A percentile compares a stretch with the other conserved stretches of the same genome.
Conservation (phyloP, 2,329 filamentous ascomycete genomes). For the Diplodia sapinea region DNA sequence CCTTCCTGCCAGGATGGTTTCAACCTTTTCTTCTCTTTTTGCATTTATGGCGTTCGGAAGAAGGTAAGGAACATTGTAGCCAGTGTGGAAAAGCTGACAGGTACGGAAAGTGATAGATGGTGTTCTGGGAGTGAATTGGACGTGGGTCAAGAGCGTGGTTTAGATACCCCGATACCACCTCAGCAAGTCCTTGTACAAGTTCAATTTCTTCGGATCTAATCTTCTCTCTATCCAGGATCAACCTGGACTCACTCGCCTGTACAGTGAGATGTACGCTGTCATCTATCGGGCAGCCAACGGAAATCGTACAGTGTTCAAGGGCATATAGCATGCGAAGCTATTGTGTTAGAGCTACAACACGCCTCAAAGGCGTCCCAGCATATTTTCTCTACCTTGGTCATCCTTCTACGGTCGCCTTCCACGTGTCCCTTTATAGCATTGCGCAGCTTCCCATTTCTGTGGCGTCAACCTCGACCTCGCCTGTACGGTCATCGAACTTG, state of each 20-base stretch:
- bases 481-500: neutral
- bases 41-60: conserved; percentile 3
- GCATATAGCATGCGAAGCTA: too few relatives aligned
- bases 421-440: neutral
- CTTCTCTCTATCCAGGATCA: neutral
- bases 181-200: neutral
- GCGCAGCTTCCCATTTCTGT: neutral
- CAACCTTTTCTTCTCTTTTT: neutral
- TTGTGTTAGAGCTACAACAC: neutral
- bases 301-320: too few relatives aligned
- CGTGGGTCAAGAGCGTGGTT: conserved; percentile 18
- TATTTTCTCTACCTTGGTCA: neutral
- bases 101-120: neutral
- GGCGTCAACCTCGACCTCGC: neutral
- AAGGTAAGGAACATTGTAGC: conserved; percentile 4
- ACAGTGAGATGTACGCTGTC: neutral
- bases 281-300: too few relatives aligned
- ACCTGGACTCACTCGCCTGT: neutral
- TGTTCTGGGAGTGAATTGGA: conserved; percentile 11
- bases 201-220: too few relatives aligned
- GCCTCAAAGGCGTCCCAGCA: neutral
- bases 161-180: conserved; percentile 21
- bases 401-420: neutral
- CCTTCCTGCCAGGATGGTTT: neutral
- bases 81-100: neutral